These are phyloP conservation scores for Naganishia liquefaciens DNA, from an alignment of 1,284 basidiomycete genomes.

Conservation along the genomic window DNA sequence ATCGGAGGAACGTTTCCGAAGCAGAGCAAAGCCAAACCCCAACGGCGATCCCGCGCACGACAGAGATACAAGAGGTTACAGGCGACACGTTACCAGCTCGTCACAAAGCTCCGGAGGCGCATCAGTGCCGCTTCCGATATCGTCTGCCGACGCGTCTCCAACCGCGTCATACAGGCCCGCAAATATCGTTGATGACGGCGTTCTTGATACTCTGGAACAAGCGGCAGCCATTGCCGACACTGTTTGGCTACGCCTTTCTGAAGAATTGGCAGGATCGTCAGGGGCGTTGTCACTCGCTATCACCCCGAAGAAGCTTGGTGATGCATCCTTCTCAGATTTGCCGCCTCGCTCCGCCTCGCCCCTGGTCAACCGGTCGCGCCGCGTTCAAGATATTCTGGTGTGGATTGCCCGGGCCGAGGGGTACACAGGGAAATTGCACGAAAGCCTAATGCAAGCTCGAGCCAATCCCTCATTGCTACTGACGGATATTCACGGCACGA, in stretches of 20 bases:
- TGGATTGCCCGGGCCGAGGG: slow-evolving; percentile 48
- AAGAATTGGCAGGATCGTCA: slow-evolving; percentile 50
- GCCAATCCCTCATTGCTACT: slow-evolving; percentile 32
- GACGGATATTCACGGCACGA: slow-evolving; percentile 2
- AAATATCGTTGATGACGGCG: slow-evolving; percentile 54
- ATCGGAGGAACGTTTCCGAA: too few species aligned
- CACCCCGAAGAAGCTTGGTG: slow-evolving; percentile 32
- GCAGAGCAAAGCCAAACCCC: too few species aligned
- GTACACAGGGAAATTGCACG: slow-evolving; percentile 44
- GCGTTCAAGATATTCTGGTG: slow-evolving; percentile 45
- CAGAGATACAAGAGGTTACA: slow-evolving; percentile 3
- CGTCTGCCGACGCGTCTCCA: slow-evolving; percentile 28
- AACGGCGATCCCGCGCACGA: slow-evolving; percentile 12
- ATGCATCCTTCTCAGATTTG: slow-evolving; percentile 6
- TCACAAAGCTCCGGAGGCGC: slow-evolving; percentile 1
- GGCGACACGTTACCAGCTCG: slow-evolving; percentile 3
- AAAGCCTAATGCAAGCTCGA: slow-evolving; percentile 46
- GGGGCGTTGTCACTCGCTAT: slow-evolving; percentile 31
- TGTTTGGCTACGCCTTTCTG: slow-evolving; percentile 56
- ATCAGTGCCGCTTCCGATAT: slow-evolving; percentile 3
- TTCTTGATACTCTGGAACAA: slow-evolving; percentile 56
- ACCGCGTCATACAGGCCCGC: slow-evolving; percentile 49
- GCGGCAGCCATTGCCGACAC: slow-evolving; percentile 55
- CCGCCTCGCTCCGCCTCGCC: slow-evolving; percentile 5
- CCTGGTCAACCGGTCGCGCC: slow-evolving; percentile 32